A percentile compares a stretch with the other conserved stretches of the same genome.
Evolutionary conservation across 75 land plant species (phyloP).

Genomic region (Selaginella tamariscina): DNA sequence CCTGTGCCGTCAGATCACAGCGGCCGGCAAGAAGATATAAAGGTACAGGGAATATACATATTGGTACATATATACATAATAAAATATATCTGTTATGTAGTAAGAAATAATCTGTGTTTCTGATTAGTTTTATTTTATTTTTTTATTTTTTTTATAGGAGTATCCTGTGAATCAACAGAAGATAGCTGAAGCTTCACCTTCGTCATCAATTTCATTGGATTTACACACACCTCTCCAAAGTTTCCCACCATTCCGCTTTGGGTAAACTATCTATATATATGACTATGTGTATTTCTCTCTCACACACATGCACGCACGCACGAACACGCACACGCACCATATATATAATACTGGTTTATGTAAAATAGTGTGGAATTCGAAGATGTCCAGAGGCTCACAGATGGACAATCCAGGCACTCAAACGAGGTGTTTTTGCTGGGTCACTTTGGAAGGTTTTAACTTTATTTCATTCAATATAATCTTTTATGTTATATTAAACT

Average conservation of each 20-base stretch:
- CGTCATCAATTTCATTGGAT: conserved; percentile 53
- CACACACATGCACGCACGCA: no score
- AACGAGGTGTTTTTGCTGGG: conserved; percentile 86
- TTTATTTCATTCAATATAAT: neutral
- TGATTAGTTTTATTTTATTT: no score
- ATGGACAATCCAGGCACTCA: conserved; percentile 95
- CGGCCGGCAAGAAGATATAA: conserved; percentile 36
- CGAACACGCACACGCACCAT: neutral
- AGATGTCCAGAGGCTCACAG: conserved; percentile 75
- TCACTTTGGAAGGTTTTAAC: conserved; percentile 97
- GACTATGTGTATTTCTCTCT: no score
- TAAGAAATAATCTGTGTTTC: no score
- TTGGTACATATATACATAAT: no score
- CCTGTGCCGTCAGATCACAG: conserved; percentile 37
- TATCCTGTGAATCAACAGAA: neutral
- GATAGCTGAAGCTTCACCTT: neutral
- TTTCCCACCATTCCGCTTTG: conserved; percentile 95
- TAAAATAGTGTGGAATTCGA: conserved; percentile 73
- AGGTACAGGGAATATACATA: neutral
- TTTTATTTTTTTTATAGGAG: neutral
- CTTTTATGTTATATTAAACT: neutral
- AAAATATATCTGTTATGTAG: no score
- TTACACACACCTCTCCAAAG: conserved; percentile 71
- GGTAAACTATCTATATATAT: no score
- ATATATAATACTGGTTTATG: neutral